Conservation (phyloP, 345 rosid genomes). For the Rhodomyrtus tomentosa region DNA sequence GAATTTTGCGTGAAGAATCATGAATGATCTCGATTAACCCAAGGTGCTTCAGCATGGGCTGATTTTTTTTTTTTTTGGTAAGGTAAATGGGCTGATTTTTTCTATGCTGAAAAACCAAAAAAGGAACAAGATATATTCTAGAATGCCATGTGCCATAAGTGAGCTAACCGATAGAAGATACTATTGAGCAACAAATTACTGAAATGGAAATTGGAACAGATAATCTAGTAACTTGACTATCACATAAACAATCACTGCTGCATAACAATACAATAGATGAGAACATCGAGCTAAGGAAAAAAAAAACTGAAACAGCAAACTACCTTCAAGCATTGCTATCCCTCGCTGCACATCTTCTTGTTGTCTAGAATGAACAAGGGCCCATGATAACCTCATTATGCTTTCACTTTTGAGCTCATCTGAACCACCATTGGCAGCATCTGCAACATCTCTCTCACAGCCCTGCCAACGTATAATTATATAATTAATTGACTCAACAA, state of each 20-base stretch:
- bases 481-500: not conserved
- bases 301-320: slow-evolving; percentile 2
- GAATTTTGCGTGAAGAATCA: not conserved
- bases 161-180: not conserved
- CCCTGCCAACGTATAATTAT: slow-evolving; percentile 23
- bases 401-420: slow-evolving; percentile 46
- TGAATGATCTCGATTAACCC: not conserved
- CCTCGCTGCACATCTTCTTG: slow-evolving; percentile 67
- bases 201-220: not conserved
- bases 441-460: slow-evolving; percentile 45
- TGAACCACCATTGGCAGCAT: slow-evolving; percentile 32
- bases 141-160: not conserved
- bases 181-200: not conserved
- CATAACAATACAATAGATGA: not conserved
- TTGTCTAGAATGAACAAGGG: slow-evolving; percentile 67
- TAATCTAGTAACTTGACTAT: not conserved
- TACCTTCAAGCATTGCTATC: slow-evolving; percentile 83
- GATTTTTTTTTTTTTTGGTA: not conserved
- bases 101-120: not conserved
- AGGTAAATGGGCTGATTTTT: not conserved
- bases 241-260: not conserved
- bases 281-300: not conserved
- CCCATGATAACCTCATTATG: slow-evolving; percentile 71
- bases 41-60: not conserved
- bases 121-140: not conserved